Base-by-base conservation (phyloP, 306 rosid genomes). In the Cucurbita maxima region DNA sequence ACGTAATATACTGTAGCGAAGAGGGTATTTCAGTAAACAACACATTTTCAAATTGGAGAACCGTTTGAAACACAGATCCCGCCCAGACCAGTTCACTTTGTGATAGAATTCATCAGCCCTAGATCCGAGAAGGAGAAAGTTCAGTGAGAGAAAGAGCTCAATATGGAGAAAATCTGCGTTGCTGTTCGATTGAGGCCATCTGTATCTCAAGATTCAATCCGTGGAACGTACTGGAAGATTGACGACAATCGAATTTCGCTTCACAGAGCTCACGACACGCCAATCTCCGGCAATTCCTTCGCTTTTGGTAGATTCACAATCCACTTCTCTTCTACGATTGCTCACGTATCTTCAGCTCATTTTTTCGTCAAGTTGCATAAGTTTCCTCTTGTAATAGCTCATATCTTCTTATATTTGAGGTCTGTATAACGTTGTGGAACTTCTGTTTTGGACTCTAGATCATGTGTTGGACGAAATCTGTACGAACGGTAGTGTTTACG, bases 101-200 rank as follows among this genome's bases (percentile, higher is more conserved):
- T 55, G 63, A n/a, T 5, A 58, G 64, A 58, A 58, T 58, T 58
- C n/a, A 34, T 30, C 55, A 19, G 40, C 76, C 66, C 19, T n/a
- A 74, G 12, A 50, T 60, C 54, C 30, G n/a, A 20, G 74, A 52
- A 22, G 69, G 63, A 54, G 19, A 59, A 12, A 54, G n/a, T 36
- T 56, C 61, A 59, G 56, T 68, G 10, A 66, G 15, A 18, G 15
- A 18, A 22, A 40, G 14, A 60, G n/a, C 12, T 59, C 67, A 30
- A 6, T 43, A 92, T 94, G 99, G 97, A 94, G 89, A 94, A 89
- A 84, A 89, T 94, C 81, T 87, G 99, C 64, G 96, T 91, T 1
- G 97, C 96, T 10, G 96, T 91, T 12, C 81, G 97, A 51, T 81
- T 94, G 72, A 86, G 99, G 25, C 97, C 99, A 69, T 75, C 82